Evolutionary conservation across 129 eudicot species (phyloP), one percentile per base, ranked within the genome.

Genomic region (Flaveria brownii): DNA sequence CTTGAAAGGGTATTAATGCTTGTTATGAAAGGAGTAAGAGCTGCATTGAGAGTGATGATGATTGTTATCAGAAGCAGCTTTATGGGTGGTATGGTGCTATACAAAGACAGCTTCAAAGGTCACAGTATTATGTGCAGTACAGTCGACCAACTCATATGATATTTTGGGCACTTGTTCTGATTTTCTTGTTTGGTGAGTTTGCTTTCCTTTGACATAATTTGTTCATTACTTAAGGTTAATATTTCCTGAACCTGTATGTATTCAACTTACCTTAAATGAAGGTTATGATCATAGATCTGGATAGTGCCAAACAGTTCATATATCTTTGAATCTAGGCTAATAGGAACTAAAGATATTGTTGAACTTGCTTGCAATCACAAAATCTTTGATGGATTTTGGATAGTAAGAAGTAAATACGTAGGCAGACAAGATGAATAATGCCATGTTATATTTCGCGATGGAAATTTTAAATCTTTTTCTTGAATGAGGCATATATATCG

Each of bases 51-150:
- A 83, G 79, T 54, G 76, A 86, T 60, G 95, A 88, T 83, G 96
- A 88, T 74, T 89, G 86, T 73, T 88, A 78, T 77, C 89, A 88
- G 80, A 93, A 90, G 82, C 97, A 90, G 68, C 83, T 88, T 4
- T 71, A 93, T 75, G 91, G 96, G 72, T 93, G 98, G 97, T 87
- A 84, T 41, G 96, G 98, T 70, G 90, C 92, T 55, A 47, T 90
- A 77, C 88, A 82, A 84, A 87, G 98, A 70, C 95, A 87, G 83
- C 83, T 88, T 68, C 98, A 90, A 77, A 87, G 97, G 68, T 93
- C 97, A 69, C 97, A 89, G 74, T 93, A 93, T 76, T 87, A 85
- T 3, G 69, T 93, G 83, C 98, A 87, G 59, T 90, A 93, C 83
- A 82, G 87, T 60, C 87, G 97, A 16, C 88, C 96, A 50, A 77